A percentile compares a stretch with the other conserved stretches of the same genome.
Conservation (phyloP, 805 yeast species). For the Yamadazyma takamatsuzukensis region DNA sequence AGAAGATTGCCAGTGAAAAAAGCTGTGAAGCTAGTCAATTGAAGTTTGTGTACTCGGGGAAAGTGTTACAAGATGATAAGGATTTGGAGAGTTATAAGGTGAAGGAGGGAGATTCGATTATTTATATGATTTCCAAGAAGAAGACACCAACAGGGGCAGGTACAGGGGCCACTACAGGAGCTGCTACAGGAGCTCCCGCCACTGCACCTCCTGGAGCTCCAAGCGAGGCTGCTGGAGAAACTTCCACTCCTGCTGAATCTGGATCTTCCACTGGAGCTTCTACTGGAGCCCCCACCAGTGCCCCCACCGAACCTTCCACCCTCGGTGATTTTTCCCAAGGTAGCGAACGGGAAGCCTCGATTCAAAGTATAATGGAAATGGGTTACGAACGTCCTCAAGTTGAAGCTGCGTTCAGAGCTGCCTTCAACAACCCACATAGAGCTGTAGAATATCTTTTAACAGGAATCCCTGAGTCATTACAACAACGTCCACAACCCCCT, state of each 20-base stretch:
- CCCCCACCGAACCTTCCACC: conserved; percentile 27
- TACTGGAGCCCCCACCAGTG: conserved; percentile 24
- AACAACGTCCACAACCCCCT: conserved; percentile 25
- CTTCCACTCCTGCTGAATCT: conserved; percentile 1
- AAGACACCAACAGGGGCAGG: conserved; percentile 26
- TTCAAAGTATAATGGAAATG: conserved; percentile 87
- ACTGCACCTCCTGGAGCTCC: conserved; percentile 16
- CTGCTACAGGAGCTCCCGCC: conserved; percentile 13
- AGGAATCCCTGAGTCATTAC: conserved; percentile 74
- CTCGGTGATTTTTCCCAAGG: conserved; percentile 72
- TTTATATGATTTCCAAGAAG: conserved; percentile 75
- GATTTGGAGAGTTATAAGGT: conserved; percentile 68
- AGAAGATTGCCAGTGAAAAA: conserved; percentile 63
- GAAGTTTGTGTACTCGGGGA: conserved; percentile 89
- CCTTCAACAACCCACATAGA: conserved; percentile 95
- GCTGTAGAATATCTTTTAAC: conserved; percentile 93
- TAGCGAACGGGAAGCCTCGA: conserved; percentile 69
- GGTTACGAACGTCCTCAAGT: conserved; percentile 89
- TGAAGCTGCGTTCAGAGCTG: conserved; percentile 88
- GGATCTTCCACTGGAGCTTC: conserved; percentile 10
- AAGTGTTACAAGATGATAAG: conserved; percentile 82
- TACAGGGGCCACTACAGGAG: conserved; percentile 21
- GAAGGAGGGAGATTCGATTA: conserved; percentile 82
- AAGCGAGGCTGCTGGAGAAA: conserved; percentile 16
- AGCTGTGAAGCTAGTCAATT: conserved; percentile 57